Conservation (phyloP, 2,329 filamentous ascomycete species). For the Penicillium sp. region DNA sequence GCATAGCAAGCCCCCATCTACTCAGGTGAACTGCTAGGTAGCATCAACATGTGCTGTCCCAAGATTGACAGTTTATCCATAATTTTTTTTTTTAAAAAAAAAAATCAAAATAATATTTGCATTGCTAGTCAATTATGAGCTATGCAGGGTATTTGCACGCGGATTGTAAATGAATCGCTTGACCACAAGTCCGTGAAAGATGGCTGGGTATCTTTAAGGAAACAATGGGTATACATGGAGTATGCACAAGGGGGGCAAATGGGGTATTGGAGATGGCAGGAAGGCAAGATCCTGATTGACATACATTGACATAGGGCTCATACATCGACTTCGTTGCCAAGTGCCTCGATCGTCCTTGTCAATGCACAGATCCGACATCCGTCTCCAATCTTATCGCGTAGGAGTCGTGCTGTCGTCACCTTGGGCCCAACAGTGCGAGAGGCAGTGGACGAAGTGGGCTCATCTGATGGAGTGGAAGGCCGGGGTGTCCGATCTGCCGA, state of each 20-base stretch:
- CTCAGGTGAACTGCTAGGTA: neutral
- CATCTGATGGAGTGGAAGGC: conserved; percentile 26
- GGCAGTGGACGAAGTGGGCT: conserved; percentile 25
- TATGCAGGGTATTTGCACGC: neutral
- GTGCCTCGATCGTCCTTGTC: conserved; percentile 34
- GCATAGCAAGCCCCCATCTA: neutral
- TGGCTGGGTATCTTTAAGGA: conserved; percentile 17
- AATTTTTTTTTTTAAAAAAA: no score
- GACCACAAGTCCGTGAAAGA: conserved; percentile 1
- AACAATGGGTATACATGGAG: conserved; percentile 9
- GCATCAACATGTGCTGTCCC: neutral
- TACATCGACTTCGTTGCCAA: conserved; percentile 22
- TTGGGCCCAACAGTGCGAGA: conserved; percentile 72
- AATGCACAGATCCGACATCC: conserved; percentile 42
- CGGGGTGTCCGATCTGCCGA: conserved; percentile 24
- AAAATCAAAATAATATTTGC: neutral
- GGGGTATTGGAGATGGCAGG: neutral
- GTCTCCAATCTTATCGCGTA: conserved; percentile 65
- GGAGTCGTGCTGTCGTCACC: conserved; percentile 77
- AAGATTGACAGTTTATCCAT: no score
- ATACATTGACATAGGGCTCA: conserved; percentile 1
- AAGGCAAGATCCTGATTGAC: neutral
- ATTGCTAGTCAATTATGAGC: neutral
- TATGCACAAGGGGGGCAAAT: neutral
- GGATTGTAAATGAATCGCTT: neutral